Evolutionary conservation across 805 yeast species (phyloP), one percentile per base, ranked within the genome.

Genomic region (Cyberlindnera xylosilytica): DNA sequence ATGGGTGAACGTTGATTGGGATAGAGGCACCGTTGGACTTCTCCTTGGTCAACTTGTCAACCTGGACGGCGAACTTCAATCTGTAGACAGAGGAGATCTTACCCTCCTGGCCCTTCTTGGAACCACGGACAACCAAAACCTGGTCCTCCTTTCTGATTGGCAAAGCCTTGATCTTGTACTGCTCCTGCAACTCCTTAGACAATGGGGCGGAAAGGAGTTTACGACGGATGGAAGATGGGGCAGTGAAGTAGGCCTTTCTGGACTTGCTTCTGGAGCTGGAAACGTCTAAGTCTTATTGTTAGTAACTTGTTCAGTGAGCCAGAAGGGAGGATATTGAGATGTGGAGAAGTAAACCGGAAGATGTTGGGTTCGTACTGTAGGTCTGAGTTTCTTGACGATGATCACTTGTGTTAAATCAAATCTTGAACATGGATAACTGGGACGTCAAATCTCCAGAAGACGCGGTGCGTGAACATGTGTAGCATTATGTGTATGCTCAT

Each of bases 61-160:
- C 84, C 78, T 91, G 98, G 62, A 93, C 80, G 63, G 96, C 82
- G 70, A 78, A 93, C 76, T 93, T 93, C 77, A 93, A 86, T 86
- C 99, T 91, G 97, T 93, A 93, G 62, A 91, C 98, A 58, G 96
- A 85, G 61, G 93, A 78, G 72, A 93, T 81, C 78, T 89, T 87
- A 76, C 99, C 99, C 81, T 91, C 99, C 65, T 91, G 89, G 73
- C 98, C 99, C 82, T 93, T 93, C 86, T 87, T 87, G 68, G 98
- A 87, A 70, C 99, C 99, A 78, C 99, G 91, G 72, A 85, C 91
- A 68, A 93, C 93, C 64, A 79, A 73, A 63, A 93, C 96, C 74
- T 86, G 88, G 72, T 93, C 99, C 64, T 90, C 95, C 76, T 86
- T 85, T 84, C 97, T 93, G 80, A 93, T 83, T 73, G 99, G 99